These are phyloP conservation scores for Pisolithus thermaeus DNA, from an alignment of 1,284 basidiomycete genomes.

Conservation along the genomic window DNA sequence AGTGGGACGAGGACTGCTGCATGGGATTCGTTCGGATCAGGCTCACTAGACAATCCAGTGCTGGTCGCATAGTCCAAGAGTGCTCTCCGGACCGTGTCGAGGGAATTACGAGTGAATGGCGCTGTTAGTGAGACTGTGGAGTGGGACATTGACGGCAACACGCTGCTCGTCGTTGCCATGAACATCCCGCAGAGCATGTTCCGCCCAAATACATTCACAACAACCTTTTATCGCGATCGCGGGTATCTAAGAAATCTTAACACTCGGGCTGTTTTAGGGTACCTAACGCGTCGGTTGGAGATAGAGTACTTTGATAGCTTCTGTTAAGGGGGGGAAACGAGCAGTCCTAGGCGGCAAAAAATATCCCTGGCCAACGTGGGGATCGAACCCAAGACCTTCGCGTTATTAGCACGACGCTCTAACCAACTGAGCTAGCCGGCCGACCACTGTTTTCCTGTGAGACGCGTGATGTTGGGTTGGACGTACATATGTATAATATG, in stretches of 20 bases:
- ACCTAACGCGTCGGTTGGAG: slow-evolving; percentile 9
- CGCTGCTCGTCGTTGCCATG: not conserved
- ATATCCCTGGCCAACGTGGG: slow-evolving; percentile 21
- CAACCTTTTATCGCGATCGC: too few species aligned
- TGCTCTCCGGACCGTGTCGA: slow-evolving; percentile 35
- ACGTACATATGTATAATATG: too few species aligned
- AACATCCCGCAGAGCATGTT: not conserved
- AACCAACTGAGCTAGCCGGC: slow-evolving; percentile 17
- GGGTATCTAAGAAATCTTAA: slow-evolving; percentile 5
- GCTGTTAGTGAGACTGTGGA: slow-evolving; percentile 30
- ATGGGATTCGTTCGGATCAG: slow-evolving; percentile 26
- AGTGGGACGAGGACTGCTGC: slow-evolving; percentile 73
- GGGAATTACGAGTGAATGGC: slow-evolving; percentile 37
- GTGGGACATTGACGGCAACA: not conserved
- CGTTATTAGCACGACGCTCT: slow-evolving; percentile 20
- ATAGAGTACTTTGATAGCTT: too few species aligned
- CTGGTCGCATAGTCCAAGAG: slow-evolving; percentile 24
- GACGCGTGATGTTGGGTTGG: too few species aligned
- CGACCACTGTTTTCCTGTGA: not conserved
- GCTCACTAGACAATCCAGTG: not conserved
- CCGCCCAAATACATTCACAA: too few species aligned
- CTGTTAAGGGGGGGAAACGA: not conserved
- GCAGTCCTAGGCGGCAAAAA: not conserved
- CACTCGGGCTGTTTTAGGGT: not conserved
- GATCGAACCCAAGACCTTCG: slow-evolving; percentile 28